These are phyloP conservation scores for Fusarium sp. DNA, from an alignment of 2,329 filamentous ascomycete genomes.

Conservation along the genomic window DNA sequence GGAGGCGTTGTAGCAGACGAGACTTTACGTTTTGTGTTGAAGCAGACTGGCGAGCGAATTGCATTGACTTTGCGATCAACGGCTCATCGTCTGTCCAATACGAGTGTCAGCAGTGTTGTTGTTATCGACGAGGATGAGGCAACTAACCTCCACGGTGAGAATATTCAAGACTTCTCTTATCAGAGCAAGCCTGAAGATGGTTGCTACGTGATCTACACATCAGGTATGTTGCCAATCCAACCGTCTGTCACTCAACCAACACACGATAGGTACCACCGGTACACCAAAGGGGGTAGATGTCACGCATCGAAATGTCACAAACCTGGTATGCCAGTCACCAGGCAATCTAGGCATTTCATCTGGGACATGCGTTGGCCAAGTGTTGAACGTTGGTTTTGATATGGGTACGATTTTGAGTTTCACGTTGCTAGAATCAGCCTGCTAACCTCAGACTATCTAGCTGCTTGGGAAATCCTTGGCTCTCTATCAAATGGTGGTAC, in stretches of 20 bases:
- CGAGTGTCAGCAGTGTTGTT: constrained; percentile 37
- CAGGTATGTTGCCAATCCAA: constrained; percentile 47
- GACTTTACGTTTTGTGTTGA: constrained; percentile 59
- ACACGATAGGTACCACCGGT: constrained; percentile 58
- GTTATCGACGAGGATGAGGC: constrained; percentile 38
- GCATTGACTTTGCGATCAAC: constrained; percentile 56
- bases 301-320: constrained; percentile 64
- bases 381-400: constrained; percentile 67
- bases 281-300: constrained; percentile 68
- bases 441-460: constrained; percentile 53
- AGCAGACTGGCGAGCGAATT: constrained; percentile 55
- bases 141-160: neutral
- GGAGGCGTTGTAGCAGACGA: constrained; percentile 61
- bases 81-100: constrained; percentile 39
- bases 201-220: constrained; percentile 65
- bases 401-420: constrained; percentile 58
- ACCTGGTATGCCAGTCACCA: constrained; percentile 60
- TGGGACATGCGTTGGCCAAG: constrained; percentile 62
- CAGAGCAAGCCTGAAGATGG: constrained; percentile 44
- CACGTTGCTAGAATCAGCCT: neutral
- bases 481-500: constrained; percentile 66
- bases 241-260: fast-evolving
- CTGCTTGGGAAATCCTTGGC: constrained; percentile 67
- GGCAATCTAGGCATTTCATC: constrained; percentile 59
- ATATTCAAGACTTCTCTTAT: neutral